Evolutionary conservation across 2,329 filamentous ascomycete genomes (phyloP), one percentile per base, ranked within the genome.

Genomic region (Paecilomyces sp.): DNA sequence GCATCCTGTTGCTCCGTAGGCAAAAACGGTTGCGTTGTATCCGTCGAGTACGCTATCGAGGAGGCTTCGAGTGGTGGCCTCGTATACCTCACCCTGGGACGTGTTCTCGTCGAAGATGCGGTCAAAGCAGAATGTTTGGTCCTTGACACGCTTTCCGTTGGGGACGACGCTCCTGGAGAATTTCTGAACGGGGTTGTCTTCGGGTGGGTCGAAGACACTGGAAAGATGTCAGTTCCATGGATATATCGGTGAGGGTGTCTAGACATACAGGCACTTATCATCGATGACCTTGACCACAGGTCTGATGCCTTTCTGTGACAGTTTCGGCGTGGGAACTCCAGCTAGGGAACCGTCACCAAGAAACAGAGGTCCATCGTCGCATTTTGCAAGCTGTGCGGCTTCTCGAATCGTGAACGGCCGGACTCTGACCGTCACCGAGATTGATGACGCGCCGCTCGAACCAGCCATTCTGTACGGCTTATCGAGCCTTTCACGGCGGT

Each of bases 1-100:
- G 75, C 94, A 99, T 47, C 94, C 94, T 0, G 94, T 99, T 47
- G 94, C 94, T 66, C 94, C 94, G 75, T 99, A 99, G 56, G 94
- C 94, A 73, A 99, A 99, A 3, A 99, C 94, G 0, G 94, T 99
- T 55, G 94, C 94, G 80, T 99, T 99, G 81, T 97, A 99, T 65
- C 94, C 94, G 66, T 99, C 92, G 60, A 99, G 82, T 15, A 99
- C 92, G 71, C 89, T 97, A 73, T 97, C 93, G 62, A 99, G 84
- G n/a, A 99, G 84, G 59, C 80, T 85, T 74, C 88, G 90, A 1
- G 93, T 96, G 0, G 94, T 97, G 13, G 90, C 84, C 74, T 97
- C 94, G 80, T 97, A 99, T 1, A 99, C 91, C 70, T 99, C 94
- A 60, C 85, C 88, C 70, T 99, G 94, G 6, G 88, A 88, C 18